Evolutionary conservation across 2,329 filamentous ascomycete species (phyloP), one percentile per base, ranked within the genome.

Genomic region (Niveomyces coronatus): DNA sequence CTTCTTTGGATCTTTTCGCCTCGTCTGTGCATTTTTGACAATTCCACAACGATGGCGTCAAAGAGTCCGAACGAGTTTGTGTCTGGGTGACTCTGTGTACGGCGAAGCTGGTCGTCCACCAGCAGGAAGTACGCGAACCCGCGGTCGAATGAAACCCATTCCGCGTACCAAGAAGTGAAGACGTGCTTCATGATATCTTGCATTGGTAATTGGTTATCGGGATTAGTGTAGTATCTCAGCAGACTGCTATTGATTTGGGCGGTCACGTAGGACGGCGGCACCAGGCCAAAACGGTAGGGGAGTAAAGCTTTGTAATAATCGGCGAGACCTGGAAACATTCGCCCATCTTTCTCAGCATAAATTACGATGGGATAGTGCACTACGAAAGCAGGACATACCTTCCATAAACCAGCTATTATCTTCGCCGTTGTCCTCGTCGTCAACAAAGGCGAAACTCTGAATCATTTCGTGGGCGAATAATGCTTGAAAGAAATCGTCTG

Each of bases 391-490:
- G n/a, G n/a, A 11, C 24, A 8, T 31, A 45, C 45, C 44, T 42
- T 45, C 37, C n/a, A 35, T 35, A 13, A 36, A 45, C 45, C 45
- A 47, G 7, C 31, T 36, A 18, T 45, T 47, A 10, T 45, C 43
- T 9, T 40, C 22, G 3, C 39, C 42, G 10, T 41, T 37, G 5
- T 44, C 43, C 17, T 45, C 43, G 10, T 29, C 19, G 11, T 26
- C 28, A 5, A 42, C 26, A n/a, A 3, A 9, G 3, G 39, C 39
- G 28, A 45, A 46, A 36, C 43, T 44, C 20, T 45, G 43, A 3
- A 47, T 35, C 43, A 47, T 47, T 31, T 44, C 41, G 19, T 47
- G 44, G 4, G 39, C 44, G n/a, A 45, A 40, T 13, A 44, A 11
- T 4, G 20, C 13, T 10, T 31, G 31, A 9, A 44, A 29, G 10